phyloP scores from a whole-genome alignment of 129 eudicot genomes.

The Artemisia tridentata region DNA sequence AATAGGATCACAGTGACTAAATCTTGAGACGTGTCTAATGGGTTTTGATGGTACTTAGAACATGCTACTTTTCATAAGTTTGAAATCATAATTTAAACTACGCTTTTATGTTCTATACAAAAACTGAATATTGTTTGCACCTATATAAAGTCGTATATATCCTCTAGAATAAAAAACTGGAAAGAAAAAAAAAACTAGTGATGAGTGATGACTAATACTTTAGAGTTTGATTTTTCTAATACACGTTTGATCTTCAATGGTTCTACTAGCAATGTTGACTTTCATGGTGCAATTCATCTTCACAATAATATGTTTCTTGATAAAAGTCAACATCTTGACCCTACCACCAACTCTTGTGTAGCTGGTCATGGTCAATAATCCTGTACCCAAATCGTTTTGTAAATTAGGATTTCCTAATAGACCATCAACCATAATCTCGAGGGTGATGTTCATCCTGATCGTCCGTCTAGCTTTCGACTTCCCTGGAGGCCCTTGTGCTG shows the following conservation, averaged over 20 bases:
- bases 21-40: too few relatives aligned
- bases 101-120: neutral
- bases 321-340: constrained; percentile 44
- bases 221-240: constrained; percentile 54
- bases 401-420: constrained; percentile 42
- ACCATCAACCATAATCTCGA: constrained; percentile 40
- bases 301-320: constrained; percentile 56
- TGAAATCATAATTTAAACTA: neutral
- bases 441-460: constrained; percentile 51
- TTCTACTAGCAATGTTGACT: constrained; percentile 50
- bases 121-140: neutral
- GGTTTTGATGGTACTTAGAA: too few relatives aligned
- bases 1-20: too few relatives aligned
- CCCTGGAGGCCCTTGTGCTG: constrained; percentile 63
- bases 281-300: constrained; percentile 70
- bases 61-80: neutral
- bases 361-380: constrained; percentile 45
- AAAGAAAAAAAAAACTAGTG: neutral
- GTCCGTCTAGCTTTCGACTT: constrained; percentile 60
- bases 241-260: constrained; percentile 63
- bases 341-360: constrained; percentile 66
- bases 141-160: neutral
- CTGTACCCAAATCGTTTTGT: constrained; percentile 38
- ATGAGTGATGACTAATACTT: neutral
- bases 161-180: neutral